These are phyloP conservation scores for Rhinocladiella similis DNA, from an alignment of 2,329 filamentous ascomycete species.

Conservation along the genomic window DNA sequence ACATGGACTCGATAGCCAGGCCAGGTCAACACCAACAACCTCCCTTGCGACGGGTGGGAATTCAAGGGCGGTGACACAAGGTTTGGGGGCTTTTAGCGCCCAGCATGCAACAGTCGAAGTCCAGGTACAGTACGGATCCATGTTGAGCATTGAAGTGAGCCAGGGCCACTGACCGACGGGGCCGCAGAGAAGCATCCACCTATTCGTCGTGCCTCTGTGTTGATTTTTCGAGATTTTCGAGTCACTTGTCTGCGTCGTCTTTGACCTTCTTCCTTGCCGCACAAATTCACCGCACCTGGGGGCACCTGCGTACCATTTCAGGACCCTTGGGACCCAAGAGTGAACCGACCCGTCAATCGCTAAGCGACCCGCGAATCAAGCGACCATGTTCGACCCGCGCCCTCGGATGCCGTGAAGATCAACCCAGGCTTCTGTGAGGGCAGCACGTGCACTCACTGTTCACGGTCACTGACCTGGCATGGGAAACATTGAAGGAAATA, in stretches of 20 bases:
- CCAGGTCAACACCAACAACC: not conserved
- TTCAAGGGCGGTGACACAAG: not conserved
- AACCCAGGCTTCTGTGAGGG: not conserved
- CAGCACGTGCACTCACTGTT: not conserved
- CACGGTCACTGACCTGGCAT: not conserved
- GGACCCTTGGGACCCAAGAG: not conserved
- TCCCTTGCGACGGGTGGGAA: not conserved
- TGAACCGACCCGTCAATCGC: not conserved
- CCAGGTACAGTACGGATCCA: not conserved
- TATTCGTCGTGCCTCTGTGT: not conserved
- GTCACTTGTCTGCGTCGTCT: not conserved
- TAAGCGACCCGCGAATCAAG: not conserved
- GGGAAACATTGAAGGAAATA: not conserved
- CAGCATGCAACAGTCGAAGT: not conserved
- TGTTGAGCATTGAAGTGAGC: not conserved
- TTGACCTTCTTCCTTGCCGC: not conserved
- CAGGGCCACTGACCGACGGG: not conserved
- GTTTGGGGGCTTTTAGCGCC: not conserved
- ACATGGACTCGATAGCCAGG: no score
- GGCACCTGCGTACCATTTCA: not conserved
- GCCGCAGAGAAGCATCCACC: not conserved
- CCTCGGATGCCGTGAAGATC: slow-evolving; percentile 1
- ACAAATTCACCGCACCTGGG: not conserved
- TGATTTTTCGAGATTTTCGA: not conserved
- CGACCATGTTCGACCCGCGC: not conserved